A percentile compares a stretch with the other conserved stretches of the same genome.
Conservation (phyloP, 176 grass and related monocot genomes). For the Bromus sterilis region DNA sequence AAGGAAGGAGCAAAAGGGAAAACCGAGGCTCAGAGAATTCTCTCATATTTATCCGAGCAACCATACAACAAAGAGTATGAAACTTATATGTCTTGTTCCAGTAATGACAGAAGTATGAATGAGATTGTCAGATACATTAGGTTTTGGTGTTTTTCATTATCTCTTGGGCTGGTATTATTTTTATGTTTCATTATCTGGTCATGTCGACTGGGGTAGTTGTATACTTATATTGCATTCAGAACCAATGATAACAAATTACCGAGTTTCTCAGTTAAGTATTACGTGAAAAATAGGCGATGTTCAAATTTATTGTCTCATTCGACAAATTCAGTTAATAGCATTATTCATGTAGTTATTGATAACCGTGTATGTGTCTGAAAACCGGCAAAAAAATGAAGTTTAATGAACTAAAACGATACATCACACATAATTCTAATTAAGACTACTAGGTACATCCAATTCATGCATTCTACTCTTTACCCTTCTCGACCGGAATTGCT, state of each 20-base stretch:
- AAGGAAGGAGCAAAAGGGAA: neutral
- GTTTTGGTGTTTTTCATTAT: neutral
- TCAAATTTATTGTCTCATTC: neutral
- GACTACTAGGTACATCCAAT: neutral
- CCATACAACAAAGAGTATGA: neutral
- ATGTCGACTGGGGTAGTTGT: neutral
- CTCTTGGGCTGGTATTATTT: neutral
- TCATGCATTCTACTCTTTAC: constrained; percentile 23
- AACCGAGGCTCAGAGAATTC: neutral
- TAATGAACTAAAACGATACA: neutral
- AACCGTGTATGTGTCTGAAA: neutral
- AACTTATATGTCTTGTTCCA: neutral
- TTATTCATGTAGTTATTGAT: constrained; percentile 3
- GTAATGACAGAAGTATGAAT: neutral
- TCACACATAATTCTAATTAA: neutral
- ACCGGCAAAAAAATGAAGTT: neutral
- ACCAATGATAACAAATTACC: neutral
- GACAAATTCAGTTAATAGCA: neutral
- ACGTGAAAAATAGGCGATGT: neutral
- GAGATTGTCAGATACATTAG: neutral
- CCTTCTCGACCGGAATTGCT: constrained; percentile 49
- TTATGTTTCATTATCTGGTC: neutral
- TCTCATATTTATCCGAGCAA: neutral
- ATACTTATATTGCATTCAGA: neutral
- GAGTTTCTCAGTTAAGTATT: neutral